Evolutionary conservation across 768 basidiomycete species (phyloP), one percentile per base, ranked within the genome.

Genomic region (Pulveroboletus ravenelii): DNA sequence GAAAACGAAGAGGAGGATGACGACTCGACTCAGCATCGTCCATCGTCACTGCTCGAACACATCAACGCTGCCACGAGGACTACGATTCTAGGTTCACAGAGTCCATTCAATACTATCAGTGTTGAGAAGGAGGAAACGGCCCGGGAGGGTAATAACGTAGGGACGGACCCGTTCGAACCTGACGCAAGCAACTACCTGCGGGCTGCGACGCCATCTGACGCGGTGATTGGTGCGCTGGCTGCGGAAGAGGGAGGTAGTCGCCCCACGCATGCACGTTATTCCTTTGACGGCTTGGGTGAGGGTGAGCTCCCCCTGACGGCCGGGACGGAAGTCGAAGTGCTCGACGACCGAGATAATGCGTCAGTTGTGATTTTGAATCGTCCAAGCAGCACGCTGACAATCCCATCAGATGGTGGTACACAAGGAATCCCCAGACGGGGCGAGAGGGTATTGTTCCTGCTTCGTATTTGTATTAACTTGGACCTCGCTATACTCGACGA

Each of bases 381-480:
- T 27, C 7, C 23, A 6, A 6, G 5, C 25, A 10, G 39, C 8
- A 15, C 47, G 27, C 23, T 68, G 32, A 70, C 27, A 34, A 38
- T 18, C 10, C 52, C 48, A 43, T 47, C 52, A 93, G 93, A 41
- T 97, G 93, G 93, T 96, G 93, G 93, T 94, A 89, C 62, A 89
- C 86, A 45, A 80, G 91, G 30, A 89, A 94, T 66, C 72, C 80
- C 18, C 78, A 79, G 45, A 84, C 85, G 41, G 89, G 92, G 9
- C 79, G 75, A 43, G 90, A 94, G 70, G 93, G 93, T 12, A 88
- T 94, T 30, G 89, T 96, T 44, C 93, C 93, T 9, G 88, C 91
- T 37, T 83, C 90, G 50, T 97, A 94, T 77, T 75, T 91, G 72
- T 91, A 89, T 73, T 92, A 77, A 80, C 49, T 27, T 23, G 20